Evolutionary conservation across 495 filamentous ascomycete species (phyloP), one percentile per base, ranked within the genome.

Genomic region (Massariosphaeria phaeospora): DNA sequence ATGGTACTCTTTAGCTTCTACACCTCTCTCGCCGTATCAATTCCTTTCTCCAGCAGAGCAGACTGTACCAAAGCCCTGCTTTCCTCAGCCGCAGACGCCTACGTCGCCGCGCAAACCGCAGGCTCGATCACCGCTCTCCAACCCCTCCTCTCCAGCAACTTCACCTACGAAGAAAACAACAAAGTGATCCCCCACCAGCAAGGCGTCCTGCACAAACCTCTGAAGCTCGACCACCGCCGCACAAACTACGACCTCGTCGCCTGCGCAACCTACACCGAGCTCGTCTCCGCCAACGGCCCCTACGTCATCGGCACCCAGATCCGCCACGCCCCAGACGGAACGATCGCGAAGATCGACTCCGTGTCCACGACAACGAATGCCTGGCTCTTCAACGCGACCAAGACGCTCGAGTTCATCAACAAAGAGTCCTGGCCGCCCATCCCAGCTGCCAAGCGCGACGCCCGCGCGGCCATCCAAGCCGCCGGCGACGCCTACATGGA

Each of bases 351-450:
- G 0, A 63, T 77, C 29, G 76, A 77, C 59, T 59, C 67, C 2
- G 66, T 79, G 15, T 67, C 71, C 39, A 72, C 70, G 8, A 68
- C 68, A 20, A 66, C 66, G 11, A 72, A 71, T 39, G 68, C 74
- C 56, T 77, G 76, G 75, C 64, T 74, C 11, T 78, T 78, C 67
- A 74, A 78, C 57, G 75, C 75, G 0, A 72, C 71, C 12, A 69
- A 70, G n/a, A 78, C 76, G 13, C 70, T 74, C 33, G 50, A 67
- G 15, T 76, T 71, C 65, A 71, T 74, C 4, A 52, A 60, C 12
- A 41, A 62, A 33, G 72, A 76, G 62, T 66, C 50, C 29, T 79
- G 75, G 76, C 62, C 62, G 23, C 48, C 66, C 23, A 77, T 79
- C 54, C 73, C 76, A 3, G 70, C 54, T 24, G 68, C 51, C 10